Percentiles rank a stretch among this genome's conserved stretches.
Conservation (phyloP, 768 basidiomycete genomes). For the Tricholoma bakamatsutake region DNA sequence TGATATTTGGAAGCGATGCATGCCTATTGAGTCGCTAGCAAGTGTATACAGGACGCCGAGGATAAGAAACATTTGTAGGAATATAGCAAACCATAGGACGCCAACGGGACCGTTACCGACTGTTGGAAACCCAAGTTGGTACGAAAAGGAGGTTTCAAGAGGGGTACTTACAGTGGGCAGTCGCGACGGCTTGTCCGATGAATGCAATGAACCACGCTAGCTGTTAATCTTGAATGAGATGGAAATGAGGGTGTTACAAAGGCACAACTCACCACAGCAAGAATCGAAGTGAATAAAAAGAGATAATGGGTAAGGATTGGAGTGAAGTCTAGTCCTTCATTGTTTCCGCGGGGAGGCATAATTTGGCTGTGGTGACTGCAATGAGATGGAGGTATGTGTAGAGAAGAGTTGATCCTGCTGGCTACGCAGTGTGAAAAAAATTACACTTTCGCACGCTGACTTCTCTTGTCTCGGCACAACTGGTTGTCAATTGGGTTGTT, state of each 20-base stretch:
- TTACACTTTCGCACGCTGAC: background rate
- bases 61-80: slow-evolving; percentile 69
- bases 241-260: slow-evolving; percentile 9
- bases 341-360: slow-evolving; percentile 53
- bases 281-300: slow-evolving; percentile 81
- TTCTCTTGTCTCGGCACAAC: background rate
- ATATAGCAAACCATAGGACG: slow-evolving; percentile 79
- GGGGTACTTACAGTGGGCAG: slow-evolving; percentile 40
- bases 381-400: background rate
- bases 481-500: too few relatives aligned
- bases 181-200: slow-evolving; percentile 64
- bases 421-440: background rate
- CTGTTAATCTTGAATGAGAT: slow-evolving; percentile 38
- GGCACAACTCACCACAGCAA: slow-evolving; percentile 58
- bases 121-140: slow-evolving; percentile 13
- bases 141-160: slow-evolving; percentile 2
- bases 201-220: slow-evolving; percentile 75
- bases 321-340: slow-evolving; percentile 75
- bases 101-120: slow-evolving; percentile 46
- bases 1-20: slow-evolving; percentile 89
- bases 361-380: background rate
- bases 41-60: slow-evolving; percentile 69
- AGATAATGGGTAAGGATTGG: slow-evolving; percentile 89
- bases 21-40: slow-evolving; percentile 86
- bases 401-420: background rate